phyloP scores from a whole-genome alignment of 164 flowering plant genomes.

The Nymphaea colorata region DNA sequence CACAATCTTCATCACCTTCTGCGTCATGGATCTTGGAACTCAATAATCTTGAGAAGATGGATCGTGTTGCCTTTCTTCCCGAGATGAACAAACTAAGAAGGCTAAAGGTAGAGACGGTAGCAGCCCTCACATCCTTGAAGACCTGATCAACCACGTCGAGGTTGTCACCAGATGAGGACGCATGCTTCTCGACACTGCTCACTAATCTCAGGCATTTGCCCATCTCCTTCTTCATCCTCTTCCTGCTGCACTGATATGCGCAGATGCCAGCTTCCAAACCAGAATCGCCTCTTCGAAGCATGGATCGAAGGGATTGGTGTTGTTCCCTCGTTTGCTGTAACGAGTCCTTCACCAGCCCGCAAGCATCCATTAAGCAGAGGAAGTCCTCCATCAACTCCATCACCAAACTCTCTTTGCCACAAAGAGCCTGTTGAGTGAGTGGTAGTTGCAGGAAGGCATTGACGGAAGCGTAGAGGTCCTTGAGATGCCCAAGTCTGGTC shows the following conservation, averaged over 20 bases:
- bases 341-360: conserved; percentile 17
- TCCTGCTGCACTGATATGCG: conserved; percentile 8
- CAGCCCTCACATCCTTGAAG: background rate
- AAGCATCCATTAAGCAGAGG: conserved; percentile 24
- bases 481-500: background rate
- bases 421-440: conserved; percentile 6
- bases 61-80: background rate
- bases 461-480: conserved; percentile 11
- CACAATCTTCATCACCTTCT: background rate
- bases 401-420: conserved; percentile 10
- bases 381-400: conserved; percentile 24
- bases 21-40: background rate
- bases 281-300: conserved; percentile 22
- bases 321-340: conserved; percentile 16
- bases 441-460: conserved; percentile 16
- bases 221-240: conserved; percentile 22
- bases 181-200: background rate
- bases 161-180: background rate
- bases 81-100: background rate
- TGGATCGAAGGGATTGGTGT: conserved; percentile 13
- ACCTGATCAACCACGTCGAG: background rate
- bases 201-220: conserved; percentile 10
- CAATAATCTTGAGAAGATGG: background rate
- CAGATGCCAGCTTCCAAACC: conserved; percentile 7
- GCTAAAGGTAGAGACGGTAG: background rate